Percentiles rank a stretch among this genome's conserved stretches.
These are phyloP conservation scores for Kregervanrija fluxuum DNA, from an alignment of 805 yeast genomes.

Conservation along the genomic window DNA sequence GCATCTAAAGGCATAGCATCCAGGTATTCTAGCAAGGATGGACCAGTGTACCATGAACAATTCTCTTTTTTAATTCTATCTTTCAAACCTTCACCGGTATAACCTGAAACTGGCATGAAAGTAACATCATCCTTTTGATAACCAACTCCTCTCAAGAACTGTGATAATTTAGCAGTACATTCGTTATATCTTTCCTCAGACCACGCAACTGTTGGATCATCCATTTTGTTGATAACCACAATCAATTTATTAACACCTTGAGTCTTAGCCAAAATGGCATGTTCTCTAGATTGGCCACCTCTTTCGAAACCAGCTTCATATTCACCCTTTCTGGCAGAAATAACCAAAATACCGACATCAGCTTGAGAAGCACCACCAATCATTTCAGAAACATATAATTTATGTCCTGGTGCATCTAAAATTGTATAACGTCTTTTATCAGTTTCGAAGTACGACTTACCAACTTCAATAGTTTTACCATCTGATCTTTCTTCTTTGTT, in stretches of 20 bases:
- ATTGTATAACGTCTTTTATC: conserved; percentile 97
- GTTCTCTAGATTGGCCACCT: conserved; percentile 99
- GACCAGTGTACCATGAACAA: conserved; percentile 94
- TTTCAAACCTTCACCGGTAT: conserved; percentile 93
- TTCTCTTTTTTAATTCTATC: conserved; percentile 64
- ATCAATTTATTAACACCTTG: conserved; percentile 94
- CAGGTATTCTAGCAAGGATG: conserved; percentile 82
- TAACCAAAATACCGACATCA: conserved; percentile 94
- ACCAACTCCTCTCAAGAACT: conserved; percentile 82
- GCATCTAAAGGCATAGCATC: conserved; percentile 75
- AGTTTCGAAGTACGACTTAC: conserved; percentile 95
- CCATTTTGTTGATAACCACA: conserved; percentile 97
- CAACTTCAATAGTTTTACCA: conserved; percentile 99
- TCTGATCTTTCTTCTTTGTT: conserved; percentile 98
- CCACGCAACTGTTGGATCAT: conserved; percentile 95
- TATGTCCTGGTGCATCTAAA: conserved; percentile 99
- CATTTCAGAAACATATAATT: conserved; percentile 98
- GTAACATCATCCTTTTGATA: conserved; percentile 80
- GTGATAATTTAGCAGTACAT: conserved; percentile 76
- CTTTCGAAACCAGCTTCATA: conserved; percentile 98
- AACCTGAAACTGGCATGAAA: conserved; percentile 98
- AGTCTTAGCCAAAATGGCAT: conserved; percentile 93
- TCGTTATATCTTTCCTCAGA: conserved; percentile 93
- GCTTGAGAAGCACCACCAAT: conserved; percentile 99
- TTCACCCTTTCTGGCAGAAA: conserved; percentile 98